Evolutionary conservation across 2,329 filamentous ascomycete species (phyloP).

Genomic region (Aspergillus ochraceoroseus): DNA sequence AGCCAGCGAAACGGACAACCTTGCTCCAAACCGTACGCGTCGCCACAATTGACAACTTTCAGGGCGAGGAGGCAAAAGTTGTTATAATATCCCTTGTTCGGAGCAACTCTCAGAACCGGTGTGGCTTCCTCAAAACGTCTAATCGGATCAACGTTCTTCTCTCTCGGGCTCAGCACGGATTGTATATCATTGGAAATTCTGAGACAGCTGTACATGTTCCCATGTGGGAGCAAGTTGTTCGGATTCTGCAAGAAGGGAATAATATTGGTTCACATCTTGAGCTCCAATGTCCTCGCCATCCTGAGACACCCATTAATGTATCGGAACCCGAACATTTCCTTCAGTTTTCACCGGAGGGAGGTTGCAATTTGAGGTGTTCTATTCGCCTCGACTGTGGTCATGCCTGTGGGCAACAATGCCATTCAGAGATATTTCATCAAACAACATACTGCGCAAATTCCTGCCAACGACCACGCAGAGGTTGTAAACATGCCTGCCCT

Average conservation of each 20-base stretch:
- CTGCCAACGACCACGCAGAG: slow-evolving; percentile 34
- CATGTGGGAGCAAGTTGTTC: slow-evolving; percentile 61
- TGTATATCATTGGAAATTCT: slow-evolving; percentile 67
- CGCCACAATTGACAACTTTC: slow-evolving; percentile 70
- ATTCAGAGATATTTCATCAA: slow-evolving; percentile 44
- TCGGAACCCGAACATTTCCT: slow-evolving; percentile 55
- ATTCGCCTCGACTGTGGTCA: slow-evolving; percentile 46
- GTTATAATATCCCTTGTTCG: slow-evolving; percentile 66
- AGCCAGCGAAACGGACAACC: slow-evolving; percentile 35
- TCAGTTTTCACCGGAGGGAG: slow-evolving; percentile 56
- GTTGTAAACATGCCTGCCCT: slow-evolving; percentile 43
- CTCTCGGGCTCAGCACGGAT: slow-evolving; percentile 62
- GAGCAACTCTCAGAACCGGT: slow-evolving; percentile 56
- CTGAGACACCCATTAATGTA: slow-evolving; percentile 48
- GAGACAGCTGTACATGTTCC: slow-evolving; percentile 52
- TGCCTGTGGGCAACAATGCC: slow-evolving; percentile 43
- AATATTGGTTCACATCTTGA: slow-evolving; percentile 51
- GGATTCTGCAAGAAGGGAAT: slow-evolving; percentile 45
- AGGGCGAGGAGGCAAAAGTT: slow-evolving; percentile 70
- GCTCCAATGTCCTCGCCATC: slow-evolving; percentile 59
- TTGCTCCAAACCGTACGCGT: slow-evolving; percentile 51
- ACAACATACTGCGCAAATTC: slow-evolving; percentile 40
- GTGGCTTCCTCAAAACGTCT: slow-evolving; percentile 61
- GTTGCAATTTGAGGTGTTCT: slow-evolving; percentile 52
- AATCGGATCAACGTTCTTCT: slow-evolving; percentile 68